These are phyloP conservation scores for Lotus japonicus DNA, from an alignment of 306 rosid species.

Conservation along the genomic window DNA sequence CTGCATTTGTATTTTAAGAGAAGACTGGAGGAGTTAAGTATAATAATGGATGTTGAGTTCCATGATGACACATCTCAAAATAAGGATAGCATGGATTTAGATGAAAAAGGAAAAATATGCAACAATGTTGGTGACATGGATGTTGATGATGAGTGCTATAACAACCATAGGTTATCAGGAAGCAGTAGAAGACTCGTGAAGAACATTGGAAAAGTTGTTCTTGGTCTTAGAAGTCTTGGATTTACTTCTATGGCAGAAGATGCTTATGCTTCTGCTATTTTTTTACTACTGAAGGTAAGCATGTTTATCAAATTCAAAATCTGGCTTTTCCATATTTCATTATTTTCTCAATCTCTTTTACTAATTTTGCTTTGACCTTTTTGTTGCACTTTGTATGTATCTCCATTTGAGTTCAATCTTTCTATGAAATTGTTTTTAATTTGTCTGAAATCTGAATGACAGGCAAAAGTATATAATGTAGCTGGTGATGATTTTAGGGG, in stretches of 20 bases:
- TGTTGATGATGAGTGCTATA: constrained; percentile 65
- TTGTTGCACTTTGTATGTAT: too few relatives aligned
- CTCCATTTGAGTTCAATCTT: too few relatives aligned
- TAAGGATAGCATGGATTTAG: constrained; percentile 62
- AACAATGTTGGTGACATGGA: constrained; percentile 60
- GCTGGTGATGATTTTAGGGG: constrained; percentile 87
- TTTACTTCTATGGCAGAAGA: constrained; percentile 97
- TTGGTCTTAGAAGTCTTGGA: constrained; percentile 77
- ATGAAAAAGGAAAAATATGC: constrained; percentile 51
- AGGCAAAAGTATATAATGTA: constrained; percentile 80
- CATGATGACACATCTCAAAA: constrained; percentile 38
- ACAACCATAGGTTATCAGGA: constrained; percentile 52
- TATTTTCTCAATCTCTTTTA: too few relatives aligned
- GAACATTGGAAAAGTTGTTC: constrained; percentile 89
- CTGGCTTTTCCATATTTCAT: constrained; percentile 9
- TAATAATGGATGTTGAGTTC: constrained; percentile 60
- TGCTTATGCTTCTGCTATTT: constrained; percentile 96
- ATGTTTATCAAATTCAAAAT: constrained; percentile 4
- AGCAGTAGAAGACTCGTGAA: constrained; percentile 63
- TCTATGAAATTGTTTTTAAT: too few relatives aligned
- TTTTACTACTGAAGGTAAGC: constrained; percentile 77
- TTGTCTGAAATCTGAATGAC: constrained; percentile 32
- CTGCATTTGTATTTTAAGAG: constrained; percentile 91
- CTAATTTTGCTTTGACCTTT: too few relatives aligned
- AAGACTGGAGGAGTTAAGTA: constrained; percentile 79